Percentiles rank a stretch among this genome's conserved stretches.
phyloP scores from a whole-genome alignment of 139 green algal species.

The Chlorella sp. region DNA sequence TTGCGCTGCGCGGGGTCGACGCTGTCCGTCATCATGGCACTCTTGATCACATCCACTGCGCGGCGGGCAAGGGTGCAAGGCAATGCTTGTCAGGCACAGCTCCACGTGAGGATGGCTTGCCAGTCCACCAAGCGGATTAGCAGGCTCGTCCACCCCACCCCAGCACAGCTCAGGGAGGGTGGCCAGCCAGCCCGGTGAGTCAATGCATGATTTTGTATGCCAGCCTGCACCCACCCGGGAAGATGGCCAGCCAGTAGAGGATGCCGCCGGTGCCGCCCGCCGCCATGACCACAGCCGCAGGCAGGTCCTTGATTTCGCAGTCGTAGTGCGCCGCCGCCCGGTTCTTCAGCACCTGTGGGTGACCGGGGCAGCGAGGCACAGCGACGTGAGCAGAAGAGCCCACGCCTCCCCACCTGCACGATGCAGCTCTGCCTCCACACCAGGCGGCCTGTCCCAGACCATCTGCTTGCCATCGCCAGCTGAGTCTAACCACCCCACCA shows the following conservation, averaged over 20 bases:
- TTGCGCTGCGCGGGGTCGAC: constrained; percentile 72
- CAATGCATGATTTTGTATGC: no score
- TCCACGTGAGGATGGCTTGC: background rate
- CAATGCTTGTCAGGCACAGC: background rate
- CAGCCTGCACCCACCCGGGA: constrained; percentile 52
- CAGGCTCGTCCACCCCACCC: no score
- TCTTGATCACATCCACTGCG: constrained; percentile 90
- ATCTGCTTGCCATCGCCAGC: no score
- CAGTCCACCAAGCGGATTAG: no score
- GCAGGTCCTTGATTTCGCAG: constrained; percentile 43
- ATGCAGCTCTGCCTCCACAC: no score
- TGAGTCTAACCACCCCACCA: no score
- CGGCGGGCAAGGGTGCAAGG: background rate
- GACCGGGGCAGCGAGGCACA: no score
- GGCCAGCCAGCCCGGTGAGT: background rate
- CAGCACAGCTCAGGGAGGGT: background rate
- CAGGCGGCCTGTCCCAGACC: no score
- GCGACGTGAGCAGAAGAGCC: no score
- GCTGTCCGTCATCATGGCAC: constrained; percentile 87
- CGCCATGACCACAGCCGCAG: constrained; percentile 16
- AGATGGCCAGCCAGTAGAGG: constrained; percentile 90
- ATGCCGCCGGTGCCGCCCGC: constrained; percentile 77
- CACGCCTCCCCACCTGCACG: no score
- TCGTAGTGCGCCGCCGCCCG: constrained; percentile 46
- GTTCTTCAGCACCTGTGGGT: constrained; percentile 69